Evolutionary conservation across 345 rosid species (phyloP).

Genomic region (Ceriops zippeliana): DNA sequence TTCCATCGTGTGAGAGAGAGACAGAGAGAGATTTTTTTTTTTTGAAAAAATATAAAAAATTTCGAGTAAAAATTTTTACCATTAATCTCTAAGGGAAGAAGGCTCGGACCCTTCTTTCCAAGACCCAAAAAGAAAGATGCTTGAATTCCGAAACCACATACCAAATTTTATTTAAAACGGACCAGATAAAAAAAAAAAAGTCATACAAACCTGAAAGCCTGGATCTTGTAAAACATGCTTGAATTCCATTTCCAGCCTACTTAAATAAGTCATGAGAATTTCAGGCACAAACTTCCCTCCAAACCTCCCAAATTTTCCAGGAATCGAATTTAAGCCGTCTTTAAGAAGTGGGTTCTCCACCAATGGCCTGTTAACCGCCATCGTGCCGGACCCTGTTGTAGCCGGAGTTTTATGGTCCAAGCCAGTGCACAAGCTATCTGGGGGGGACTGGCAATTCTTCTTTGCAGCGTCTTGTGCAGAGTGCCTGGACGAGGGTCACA

Average conservation of each 20-base stretch:
- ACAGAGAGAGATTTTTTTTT: no score
- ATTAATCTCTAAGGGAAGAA: no score
- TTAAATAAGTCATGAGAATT: conserved; percentile 45
- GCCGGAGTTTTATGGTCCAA: not conserved
- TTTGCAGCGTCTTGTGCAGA: not conserved
- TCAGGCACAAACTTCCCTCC: conserved; percentile 88
- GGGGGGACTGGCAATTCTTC: not conserved
- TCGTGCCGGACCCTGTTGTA: not conserved
- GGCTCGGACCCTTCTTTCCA: no score
- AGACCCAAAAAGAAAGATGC: not conserved
- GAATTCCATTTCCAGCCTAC: conserved; percentile 61
- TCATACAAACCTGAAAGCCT: conserved; percentile 58
- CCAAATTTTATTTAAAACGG: no score
- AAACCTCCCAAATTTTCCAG: conserved; percentile 60
- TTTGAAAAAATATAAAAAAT: no score
- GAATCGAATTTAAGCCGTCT: not conserved
- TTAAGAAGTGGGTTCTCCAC: not conserved
- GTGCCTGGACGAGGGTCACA: not conserved
- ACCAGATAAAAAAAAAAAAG: not conserved
- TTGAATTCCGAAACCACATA: no score
- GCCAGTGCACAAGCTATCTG: not conserved
- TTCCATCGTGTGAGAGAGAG: no score
- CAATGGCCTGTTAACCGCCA: not conserved
- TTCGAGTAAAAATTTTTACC: no score
- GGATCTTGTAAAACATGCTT: conserved; percentile 37